Evolutionary conservation across 2,329 filamentous ascomycete genomes (phyloP), one percentile per base, ranked within the genome.

Genomic region (Hymenoscyphus salicellus): DNA sequence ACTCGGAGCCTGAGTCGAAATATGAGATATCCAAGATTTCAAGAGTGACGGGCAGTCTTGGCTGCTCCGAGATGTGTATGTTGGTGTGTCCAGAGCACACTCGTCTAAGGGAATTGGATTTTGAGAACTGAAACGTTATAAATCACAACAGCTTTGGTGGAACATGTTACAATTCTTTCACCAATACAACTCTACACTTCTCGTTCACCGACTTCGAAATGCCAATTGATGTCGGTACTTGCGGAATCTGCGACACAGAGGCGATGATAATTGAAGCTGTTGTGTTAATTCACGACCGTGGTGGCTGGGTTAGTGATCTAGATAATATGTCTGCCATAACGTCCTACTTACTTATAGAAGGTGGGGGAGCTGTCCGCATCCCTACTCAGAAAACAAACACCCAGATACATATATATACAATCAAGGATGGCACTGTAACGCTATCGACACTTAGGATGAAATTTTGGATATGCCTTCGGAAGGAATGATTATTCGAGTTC

Each of bases 361-460:
- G 11, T 33, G 32, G 8, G 7, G 8, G 32, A 33, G 8, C 7
- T 33, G 32, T 10, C 32, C 32, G 7, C 32, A 33, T 33, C 11
- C 32, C 2, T 2, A 6, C 11, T 6, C 8, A 8, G 32, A 33
- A 10, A 33, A 33, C 2, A 10, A 10, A 33, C 8, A 33, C 8
- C 32, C 11, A 6, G 11, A 33, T 10, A 33, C 32, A 2, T 10
- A 33, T 8, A 33, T 33, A 10, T 6, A n/a, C n/a, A n/a, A n/a
- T n/a, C n/a, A 2, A 6, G 32, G 7, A 33, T 33, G 32, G 7
- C 8, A 33, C 11, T 10, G 8, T 33, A 10, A 8, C 11, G 8
- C 32, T 10, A 56, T 67, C n/a, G 65, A 67, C 23, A 58, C 26
- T 23, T 65, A 63, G 65, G 33, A 63, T 26, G 60, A 65, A 38